Base-by-base conservation (phyloP, 306 rosid genomes). In the Aeschynomene evenia region DNA sequence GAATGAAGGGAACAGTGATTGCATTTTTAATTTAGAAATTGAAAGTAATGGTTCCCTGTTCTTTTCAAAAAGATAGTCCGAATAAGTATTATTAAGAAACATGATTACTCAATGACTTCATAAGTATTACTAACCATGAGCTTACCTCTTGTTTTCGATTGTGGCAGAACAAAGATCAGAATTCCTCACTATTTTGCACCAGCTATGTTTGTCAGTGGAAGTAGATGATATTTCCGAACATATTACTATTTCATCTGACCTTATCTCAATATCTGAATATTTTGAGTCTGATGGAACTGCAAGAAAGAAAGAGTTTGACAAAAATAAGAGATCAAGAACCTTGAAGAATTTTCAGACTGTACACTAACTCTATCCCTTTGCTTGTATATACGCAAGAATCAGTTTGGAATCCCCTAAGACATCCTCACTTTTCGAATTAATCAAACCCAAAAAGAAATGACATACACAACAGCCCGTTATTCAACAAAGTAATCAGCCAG, bases 171-270 rank as follows among this genome's bases (percentile, higher is more conserved):
- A 83, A 22, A 72, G 68, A 70, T 92, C 91, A 11, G 91, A 79
- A 78, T 81, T 89, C 77, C 91, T 82, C 5, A 64, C 68, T 69
- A 92, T 81, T 76, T 85, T 87, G 86, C 96, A 92, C 96, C 98
- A 92, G 70, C 75, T 76, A 49, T 39, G 85, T 37, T 83, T 77
- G 64, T 81, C 92, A 76, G 37, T 18, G 13, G 85, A 81, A 60
- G 89, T 63, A 36, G 75, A 37, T 24, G 63, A 71, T 64, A 84
- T 83, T 83, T 77, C 89, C 0, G 95, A 89, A 80, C 78, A 68
- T 54, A 89, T 75, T 49, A 78, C 55, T 24, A 51, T 64, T 73
- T 87, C 92, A 22, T 86, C 88, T 1, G 78, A 79, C 52, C 83
- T 81, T 69, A 92, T 80, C 83, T 85, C 92, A 19, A 92, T 72